Evolutionary conservation across 768 basidiomycete genomes (phyloP).

Genomic region (Podaxis sp.): DNA sequence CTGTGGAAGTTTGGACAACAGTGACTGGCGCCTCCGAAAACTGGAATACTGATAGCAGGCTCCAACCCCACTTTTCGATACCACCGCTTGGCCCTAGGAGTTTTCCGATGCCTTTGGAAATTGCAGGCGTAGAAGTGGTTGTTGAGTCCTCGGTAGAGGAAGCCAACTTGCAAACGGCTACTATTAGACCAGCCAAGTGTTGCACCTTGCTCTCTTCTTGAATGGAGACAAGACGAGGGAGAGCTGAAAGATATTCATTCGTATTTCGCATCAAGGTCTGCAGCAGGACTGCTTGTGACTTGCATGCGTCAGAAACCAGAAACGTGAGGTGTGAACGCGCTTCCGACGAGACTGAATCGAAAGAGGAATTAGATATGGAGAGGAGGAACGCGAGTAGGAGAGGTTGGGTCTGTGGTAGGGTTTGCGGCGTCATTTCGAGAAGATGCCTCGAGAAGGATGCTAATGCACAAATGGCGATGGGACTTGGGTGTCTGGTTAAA

Average conservation of each 20-base stretch:
- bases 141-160: slow-evolving; percentile 18
- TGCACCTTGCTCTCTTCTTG: slow-evolving; percentile 75
- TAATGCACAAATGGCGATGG: slow-evolving; percentile 61
- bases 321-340: slow-evolving; percentile 48
- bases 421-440: slow-evolving; percentile 54
- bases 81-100: slow-evolving; percentile 81
- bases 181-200: slow-evolving; percentile 65
- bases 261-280: slow-evolving; percentile 64
- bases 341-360: slow-evolving; percentile 47
- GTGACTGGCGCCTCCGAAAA: slow-evolving; percentile 57
- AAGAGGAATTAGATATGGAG: slow-evolving; percentile 63
- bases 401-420: slow-evolving; percentile 67
- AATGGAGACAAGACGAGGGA: slow-evolving; percentile 72
- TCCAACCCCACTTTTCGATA: slow-evolving; percentile 93
- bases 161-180: slow-evolving; percentile 64
- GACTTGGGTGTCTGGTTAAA: slow-evolving; percentile 69
- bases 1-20: slow-evolving; percentile 46
- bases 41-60: slow-evolving; percentile 77
- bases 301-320: slow-evolving; percentile 44
- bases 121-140: slow-evolving; percentile 32
- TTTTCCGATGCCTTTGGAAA: slow-evolving; percentile 54
- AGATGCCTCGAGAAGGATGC: slow-evolving; percentile 53
- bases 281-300: slow-evolving; percentile 44
- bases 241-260: slow-evolving; percentile 58
- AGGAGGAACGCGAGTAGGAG: slow-evolving; percentile 74